Conservation (phyloP, 208 protist species). For the Trypanosoma vivax region DNA sequence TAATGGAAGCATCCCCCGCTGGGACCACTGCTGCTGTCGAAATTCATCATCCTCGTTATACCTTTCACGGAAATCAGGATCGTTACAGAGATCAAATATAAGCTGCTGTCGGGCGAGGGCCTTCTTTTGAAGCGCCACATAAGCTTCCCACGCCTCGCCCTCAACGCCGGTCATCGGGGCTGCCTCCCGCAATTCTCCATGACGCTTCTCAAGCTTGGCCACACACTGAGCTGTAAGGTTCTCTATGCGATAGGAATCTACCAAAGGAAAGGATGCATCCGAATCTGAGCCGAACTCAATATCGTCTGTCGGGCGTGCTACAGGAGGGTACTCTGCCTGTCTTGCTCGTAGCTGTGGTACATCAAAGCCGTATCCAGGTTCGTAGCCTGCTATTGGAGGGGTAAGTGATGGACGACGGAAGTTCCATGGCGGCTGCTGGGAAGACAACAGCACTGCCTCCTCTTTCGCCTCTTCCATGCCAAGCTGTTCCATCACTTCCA, state of each 20-base stretch:
- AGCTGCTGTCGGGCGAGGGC: slow-evolving; percentile 72
- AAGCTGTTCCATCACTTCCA: slow-evolving; percentile 56
- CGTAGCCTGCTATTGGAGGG: slow-evolving; percentile 70
- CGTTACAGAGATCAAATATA: slow-evolving; percentile 72
- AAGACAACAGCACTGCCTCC: slow-evolving; percentile 63
- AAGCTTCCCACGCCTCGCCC: slow-evolving; percentile 78
- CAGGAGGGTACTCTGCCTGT: slow-evolving; percentile 70
- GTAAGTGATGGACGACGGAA: slow-evolving; percentile 70
- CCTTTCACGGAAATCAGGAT: slow-evolving; percentile 39
- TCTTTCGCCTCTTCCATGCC: slow-evolving; percentile 38
- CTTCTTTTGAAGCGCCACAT: slow-evolving; percentile 75
- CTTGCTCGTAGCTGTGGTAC: slow-evolving; percentile 75
- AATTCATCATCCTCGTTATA: slow-evolving; percentile 55
- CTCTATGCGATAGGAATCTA: slow-evolving; percentile 49
- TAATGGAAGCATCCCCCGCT: slow-evolving; percentile 57
- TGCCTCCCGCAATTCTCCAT: slow-evolving; percentile 57
- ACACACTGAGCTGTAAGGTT: slow-evolving; percentile 37
- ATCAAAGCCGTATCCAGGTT: slow-evolving; percentile 79
- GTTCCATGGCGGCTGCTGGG: slow-evolving; percentile 66
- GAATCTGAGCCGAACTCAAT: slow-evolving; percentile 32
- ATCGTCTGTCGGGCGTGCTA: slow-evolving; percentile 43
- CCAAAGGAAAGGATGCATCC: slow-evolving; percentile 46
- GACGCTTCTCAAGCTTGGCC: slow-evolving; percentile 41
- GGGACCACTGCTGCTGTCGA: slow-evolving; percentile 37
- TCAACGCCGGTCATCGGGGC: slow-evolving; percentile 74